Evolutionary conservation across 768 basidiomycete genomes (phyloP).

Genomic region (Mycena pura): DNA sequence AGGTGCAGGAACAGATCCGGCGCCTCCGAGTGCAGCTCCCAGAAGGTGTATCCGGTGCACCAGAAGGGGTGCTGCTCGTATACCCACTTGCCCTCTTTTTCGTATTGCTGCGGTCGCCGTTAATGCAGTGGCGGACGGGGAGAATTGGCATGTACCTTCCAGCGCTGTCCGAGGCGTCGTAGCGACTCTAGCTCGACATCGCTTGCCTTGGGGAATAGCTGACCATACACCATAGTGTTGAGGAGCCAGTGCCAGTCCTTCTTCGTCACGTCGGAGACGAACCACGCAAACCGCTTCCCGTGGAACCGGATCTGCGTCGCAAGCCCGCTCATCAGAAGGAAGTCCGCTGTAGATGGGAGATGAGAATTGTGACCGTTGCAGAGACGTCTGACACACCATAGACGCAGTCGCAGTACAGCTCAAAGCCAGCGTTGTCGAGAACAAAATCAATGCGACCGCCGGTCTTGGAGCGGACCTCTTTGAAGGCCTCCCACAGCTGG

Average conservation of each 20-base stretch:
- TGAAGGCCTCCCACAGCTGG: constrained; percentile 77
- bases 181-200: constrained; percentile 85
- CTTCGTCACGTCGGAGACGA: constrained; percentile 90
- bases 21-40: constrained; percentile 83
- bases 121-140: constrained; percentile 5
- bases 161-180: constrained; percentile 78
- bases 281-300: constrained; percentile 95
- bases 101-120: constrained; percentile 85
- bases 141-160: constrained; percentile 68
- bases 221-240: constrained; percentile 89
- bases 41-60: constrained; percentile 96
- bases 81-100: constrained; percentile 90
- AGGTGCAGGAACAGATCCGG: constrained; percentile 94
- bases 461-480: constrained; percentile 70
- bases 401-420: constrained; percentile 86
- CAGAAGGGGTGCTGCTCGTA: constrained; percentile 95
- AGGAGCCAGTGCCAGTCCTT: constrained; percentile 95
- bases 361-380: neutral
- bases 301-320: constrained; percentile 90
- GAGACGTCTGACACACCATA: constrained; percentile 64
- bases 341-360: constrained; percentile 70
- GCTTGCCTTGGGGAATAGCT: constrained; percentile 85
- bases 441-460: constrained; percentile 82
- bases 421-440: constrained; percentile 89
- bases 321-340: constrained; percentile 88